Base-by-base conservation (phyloP, 2,329 filamentous ascomycete species). In the Aureobasidium sp. region DNA sequence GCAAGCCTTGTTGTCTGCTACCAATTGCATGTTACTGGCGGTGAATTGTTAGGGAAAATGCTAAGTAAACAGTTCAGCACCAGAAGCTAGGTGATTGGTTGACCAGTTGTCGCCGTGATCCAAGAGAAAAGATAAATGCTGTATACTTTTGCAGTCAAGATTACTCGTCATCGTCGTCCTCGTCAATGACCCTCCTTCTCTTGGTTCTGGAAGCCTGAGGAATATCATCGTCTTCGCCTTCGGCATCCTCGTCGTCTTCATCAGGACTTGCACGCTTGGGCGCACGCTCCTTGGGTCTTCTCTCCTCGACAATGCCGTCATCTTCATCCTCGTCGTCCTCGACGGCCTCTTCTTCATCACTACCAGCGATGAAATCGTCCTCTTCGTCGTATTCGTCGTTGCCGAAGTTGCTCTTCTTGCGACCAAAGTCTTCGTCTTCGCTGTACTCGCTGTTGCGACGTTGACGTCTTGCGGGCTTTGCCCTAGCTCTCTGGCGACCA, bases 371-470 rank as follows among this genome's bases (percentile, higher is more conserved):
- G 71, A 93, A 93, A 62, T 87, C 89, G 69, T 93, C 89, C 37
- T 88, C 88, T 70, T 87, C 82, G 65, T 92, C 89, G 70, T 93
- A 93, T 67, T 90, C 87, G 66, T 92, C 87, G 64, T 87, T 82
- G 58, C 84, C 82, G 36, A 81, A 81, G 50, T 78, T 78, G 36
- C 84, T 83, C 41, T 82, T 81, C 17, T 84, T 84, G 39, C 86
- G 79, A 63, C 89, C 88, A 67, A 90, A 88, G 68, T 91, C 89
- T 9, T 90, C 90, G 68, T 92, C 88, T 64, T 90, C 89, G 67
- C 89, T 88, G 63, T 77, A 80, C 64, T 79, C 78, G 56, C 75
- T 75, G 64, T 77, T 72, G 41, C 70, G 71, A 39, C 74, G 69
- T 29, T 74, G 70, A 17, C 71, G 67, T 67, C 76, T 78, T 23